Evolutionary conservation across 257 asterid genomes (phyloP), one percentile per base, ranked within the genome.

Genomic region (Jasminum sambac): DNA sequence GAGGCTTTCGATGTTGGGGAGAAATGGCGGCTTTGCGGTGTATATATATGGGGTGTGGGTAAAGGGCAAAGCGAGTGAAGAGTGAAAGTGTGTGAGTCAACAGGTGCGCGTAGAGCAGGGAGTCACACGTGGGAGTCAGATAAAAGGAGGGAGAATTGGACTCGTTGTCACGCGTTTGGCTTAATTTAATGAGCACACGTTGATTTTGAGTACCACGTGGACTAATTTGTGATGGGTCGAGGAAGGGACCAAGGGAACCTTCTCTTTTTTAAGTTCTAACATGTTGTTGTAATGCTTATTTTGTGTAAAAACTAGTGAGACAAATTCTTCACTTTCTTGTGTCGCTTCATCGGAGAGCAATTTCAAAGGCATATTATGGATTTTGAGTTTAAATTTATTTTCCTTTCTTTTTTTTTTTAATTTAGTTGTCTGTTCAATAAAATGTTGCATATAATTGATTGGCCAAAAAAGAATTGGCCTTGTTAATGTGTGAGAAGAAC

Each of bases 21-120:
- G 62, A 55, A 55, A 55, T 55, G 62, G 62, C 62, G 62, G 62
- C 62, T 55, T 55, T 55, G 62, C 25, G 34, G 30, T 21, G 34
- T 21, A 55, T 55, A 55, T 21, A 19, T 50, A 50, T n/a, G 8
- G 8, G 8, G 60, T 16, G 58, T 48, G 58, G n/a, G n/a, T n/a
- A n/a, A 46, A 46, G n/a, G 60, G 34, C 23, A 2, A 13, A 4
- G 62, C 62, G 34, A 55, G 34, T 0, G 34, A 55, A 50, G 62
- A 55, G 62, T 55, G 62, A 55, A n/a, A 55, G 62, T 55, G 34
- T 8, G 6, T 2, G 16, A 55, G 62, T 55, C 62, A 55, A 55
- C 62, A 55, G 62, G 30, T 21, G 62, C 62, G 62, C 62, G 62
- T 55, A 9, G 62, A 8, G n/a, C 12, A 50, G n/a, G n/a, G n/a